Evolutionary conservation across 2,329 filamentous ascomycete species (phyloP), one percentile per base, ranked within the genome.

Genomic region (Talaromyces verruculosus): DNA sequence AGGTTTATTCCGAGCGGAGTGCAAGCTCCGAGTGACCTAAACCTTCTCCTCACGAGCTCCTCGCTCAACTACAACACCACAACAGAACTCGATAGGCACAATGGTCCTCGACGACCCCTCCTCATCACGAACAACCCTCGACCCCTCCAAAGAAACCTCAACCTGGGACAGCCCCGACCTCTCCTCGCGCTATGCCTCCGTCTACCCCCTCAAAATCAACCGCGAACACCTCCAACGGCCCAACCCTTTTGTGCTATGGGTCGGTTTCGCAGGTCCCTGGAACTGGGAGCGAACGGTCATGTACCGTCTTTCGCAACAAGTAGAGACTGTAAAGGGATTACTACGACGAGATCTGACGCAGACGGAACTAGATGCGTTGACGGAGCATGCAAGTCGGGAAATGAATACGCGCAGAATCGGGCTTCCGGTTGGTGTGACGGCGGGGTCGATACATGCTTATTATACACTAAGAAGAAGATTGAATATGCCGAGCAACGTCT

Each of bases 161-260:
- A 63, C 60, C 45, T 66, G 65, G 65, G 55, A 66, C 60, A 66
- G 55, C 35, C 60, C 65, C 22, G 60, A 66, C 39, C 65, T 63
- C 53, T 25, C 22, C 30, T 63, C 60, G 11, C 65, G 51, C 33
- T 51, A 66, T 53, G 65, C 65, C 43, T 57, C 65, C 28, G 43
- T 60, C 25, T 63, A 63, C 45, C 65, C 65, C 2, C 61, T 60
- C 41, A 63, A 63, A 28, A 58, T 66, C 35, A 58, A 66, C 43
- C 65, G 61, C 8, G 30, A 63, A 55, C 45, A 63, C 45, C 55
- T 67, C 5, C 61, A 49, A 30, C 61, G 61, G 5, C 65, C 65
- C 13, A 67, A 65, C 19, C 41, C 61, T 13, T 41, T 67, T 17
- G 5, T 61, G 11, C 5, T 67, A 49, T 67, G 51, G 41, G 35